These are phyloP conservation scores for Scheffersomyces cryptocercus DNA, from an alignment of 1,139 yeast genomes.

Conservation along the genomic window DNA sequence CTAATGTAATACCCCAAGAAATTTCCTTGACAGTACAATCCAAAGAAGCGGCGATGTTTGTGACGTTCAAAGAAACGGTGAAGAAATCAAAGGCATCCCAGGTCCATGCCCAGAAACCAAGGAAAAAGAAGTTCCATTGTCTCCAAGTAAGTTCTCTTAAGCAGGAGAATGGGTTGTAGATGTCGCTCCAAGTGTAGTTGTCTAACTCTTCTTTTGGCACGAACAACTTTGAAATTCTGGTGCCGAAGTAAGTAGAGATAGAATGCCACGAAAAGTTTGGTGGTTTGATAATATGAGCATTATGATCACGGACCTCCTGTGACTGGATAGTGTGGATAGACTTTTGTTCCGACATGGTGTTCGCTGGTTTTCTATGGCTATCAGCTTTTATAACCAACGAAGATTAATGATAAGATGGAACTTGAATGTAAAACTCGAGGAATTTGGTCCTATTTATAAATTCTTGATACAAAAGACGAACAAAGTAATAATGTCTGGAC, in stretches of 20 bases:
- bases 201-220: constrained; percentile 31
- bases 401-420: no score
- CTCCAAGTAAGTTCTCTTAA: constrained; percentile 27
- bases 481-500: no score
- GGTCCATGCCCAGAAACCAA: constrained; percentile 43
- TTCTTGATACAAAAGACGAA: no score
- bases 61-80: constrained; percentile 35
- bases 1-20: constrained; percentile 48
- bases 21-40: constrained; percentile 27
- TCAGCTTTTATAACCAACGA: no score
- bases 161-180: constrained; percentile 37
- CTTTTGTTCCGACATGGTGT: neutral
- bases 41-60: constrained; percentile 30
- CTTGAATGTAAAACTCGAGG: no score
- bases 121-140: constrained; percentile 38
- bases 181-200: constrained; percentile 27
- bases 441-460: no score
- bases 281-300: constrained; percentile 32
- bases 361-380: no score
- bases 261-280: constrained; percentile 30
- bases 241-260: constrained; percentile 25
- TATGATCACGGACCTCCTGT: constrained; percentile 22
- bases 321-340: neutral
- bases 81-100: constrained; percentile 48
- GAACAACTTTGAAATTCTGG: constrained; percentile 34